A percentile compares a stretch with the other conserved stretches of the same genome.
These are phyloP conservation scores for Chalciporus sphaerocephalus DNA, from an alignment of 768 basidiomycete genomes.

Conservation along the genomic window DNA sequence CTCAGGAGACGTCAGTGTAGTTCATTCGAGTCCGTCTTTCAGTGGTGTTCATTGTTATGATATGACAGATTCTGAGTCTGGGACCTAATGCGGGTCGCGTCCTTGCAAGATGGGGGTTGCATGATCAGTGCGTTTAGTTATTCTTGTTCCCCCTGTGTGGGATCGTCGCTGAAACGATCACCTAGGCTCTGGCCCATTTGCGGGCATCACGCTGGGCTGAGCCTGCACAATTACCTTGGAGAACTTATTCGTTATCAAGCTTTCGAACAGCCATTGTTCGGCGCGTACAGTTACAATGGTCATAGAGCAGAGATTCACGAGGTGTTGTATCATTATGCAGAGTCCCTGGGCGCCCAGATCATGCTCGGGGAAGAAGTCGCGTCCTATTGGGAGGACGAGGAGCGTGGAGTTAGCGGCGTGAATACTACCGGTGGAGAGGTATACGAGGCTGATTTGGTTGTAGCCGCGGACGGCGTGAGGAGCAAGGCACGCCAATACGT, in stretches of 20 bases:
- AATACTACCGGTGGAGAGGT: constrained; percentile 18
- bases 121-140: background rate
- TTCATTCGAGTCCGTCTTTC: too few species aligned
- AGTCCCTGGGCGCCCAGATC: constrained; percentile 20
- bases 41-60: background rate
- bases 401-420: constrained; percentile 4
- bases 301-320: constrained; percentile 23
- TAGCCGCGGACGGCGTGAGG: constrained; percentile 28
- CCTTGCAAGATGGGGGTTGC: constrained; percentile 21
- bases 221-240: constrained; percentile 21
- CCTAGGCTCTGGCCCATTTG: constrained; percentile 21
- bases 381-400: constrained; percentile 17
- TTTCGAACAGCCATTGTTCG: constrained; percentile 11
- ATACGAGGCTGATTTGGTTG: constrained; percentile 23
- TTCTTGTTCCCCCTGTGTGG: background rate
- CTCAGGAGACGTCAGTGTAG: background rate
- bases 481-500: constrained; percentile 20
- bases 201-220: constrained; percentile 7
- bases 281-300: constrained; percentile 19
- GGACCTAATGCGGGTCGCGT: constrained; percentile 24
- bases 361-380: constrained; percentile 22
- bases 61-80: constrained; percentile 16
- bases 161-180: background rate
- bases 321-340: constrained; percentile 18
- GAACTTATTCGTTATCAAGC: constrained; percentile 16